Conservation (phyloP, 805 yeast genomes). For the Lachancea thermotolerans region DNA sequence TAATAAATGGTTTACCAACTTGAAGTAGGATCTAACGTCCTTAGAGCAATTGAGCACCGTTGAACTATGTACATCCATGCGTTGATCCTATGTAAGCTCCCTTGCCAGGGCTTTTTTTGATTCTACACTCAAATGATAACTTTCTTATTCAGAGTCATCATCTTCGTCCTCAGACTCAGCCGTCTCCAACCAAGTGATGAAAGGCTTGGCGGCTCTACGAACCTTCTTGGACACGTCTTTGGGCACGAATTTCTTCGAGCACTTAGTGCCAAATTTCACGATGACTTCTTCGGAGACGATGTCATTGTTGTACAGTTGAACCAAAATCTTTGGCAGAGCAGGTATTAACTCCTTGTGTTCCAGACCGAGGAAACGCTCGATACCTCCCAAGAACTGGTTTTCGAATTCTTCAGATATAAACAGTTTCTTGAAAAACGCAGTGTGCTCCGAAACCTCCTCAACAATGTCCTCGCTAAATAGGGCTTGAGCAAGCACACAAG, state of each 20-base stretch:
- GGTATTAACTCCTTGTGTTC: slow-evolving; percentile 68
- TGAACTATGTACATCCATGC: not conserved
- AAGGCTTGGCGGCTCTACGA: slow-evolving; percentile 93
- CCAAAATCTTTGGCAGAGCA: slow-evolving; percentile 71
- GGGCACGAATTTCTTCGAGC: slow-evolving; percentile 88
- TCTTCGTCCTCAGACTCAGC: slow-evolving; percentile 81
- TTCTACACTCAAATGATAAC: not conserved
- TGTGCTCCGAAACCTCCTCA: slow-evolving; percentile 65
- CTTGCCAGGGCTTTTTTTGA: too few species aligned
- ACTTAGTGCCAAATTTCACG: slow-evolving; percentile 76
- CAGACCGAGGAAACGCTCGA: slow-evolving; percentile 86
- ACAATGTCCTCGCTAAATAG: slow-evolving; percentile 74
- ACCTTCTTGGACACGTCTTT: slow-evolving; percentile 90
- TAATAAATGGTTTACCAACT: not conserved
- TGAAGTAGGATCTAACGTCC: not conserved
- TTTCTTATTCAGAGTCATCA: slow-evolving; percentile 32
- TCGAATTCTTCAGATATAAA: slow-evolving; percentile 59
- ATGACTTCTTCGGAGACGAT: slow-evolving; percentile 77
- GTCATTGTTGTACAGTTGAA: slow-evolving; percentile 77
- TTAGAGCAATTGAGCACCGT: not conserved
- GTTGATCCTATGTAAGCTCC: not conserved
- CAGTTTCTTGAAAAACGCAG: slow-evolving; percentile 76
- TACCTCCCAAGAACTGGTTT: slow-evolving; percentile 88
- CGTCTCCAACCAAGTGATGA: slow-evolving; percentile 87
- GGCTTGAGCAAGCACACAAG: slow-evolving; percentile 88